Conservation (phyloP, 495 filamentous ascomycete genomes). For the Corynascus novoguineensis region DNA sequence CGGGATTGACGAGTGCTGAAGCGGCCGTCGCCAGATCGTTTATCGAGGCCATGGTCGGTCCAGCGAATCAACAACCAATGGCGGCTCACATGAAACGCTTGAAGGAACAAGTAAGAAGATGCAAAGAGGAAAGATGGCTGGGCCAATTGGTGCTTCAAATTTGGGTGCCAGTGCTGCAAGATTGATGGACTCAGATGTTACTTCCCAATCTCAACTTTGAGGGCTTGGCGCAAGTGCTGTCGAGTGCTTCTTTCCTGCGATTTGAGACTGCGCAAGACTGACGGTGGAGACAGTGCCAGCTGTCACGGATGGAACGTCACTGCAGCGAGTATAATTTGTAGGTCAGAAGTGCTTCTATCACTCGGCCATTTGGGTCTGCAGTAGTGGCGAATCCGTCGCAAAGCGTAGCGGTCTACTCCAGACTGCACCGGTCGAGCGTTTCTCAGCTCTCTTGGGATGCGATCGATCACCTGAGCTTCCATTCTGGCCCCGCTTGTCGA, state of each 20-base stretch:
- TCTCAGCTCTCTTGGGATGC: constrained; percentile 1
- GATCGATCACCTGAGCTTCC: neutral
- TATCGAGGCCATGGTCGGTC: constrained; percentile 35
- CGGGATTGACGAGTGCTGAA: constrained; percentile 26
- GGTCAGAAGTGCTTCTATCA: neutral
- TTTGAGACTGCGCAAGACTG: neutral
- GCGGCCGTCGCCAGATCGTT: constrained; percentile 42
- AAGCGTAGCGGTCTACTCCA: neutral
- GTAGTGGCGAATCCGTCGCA: neutral
- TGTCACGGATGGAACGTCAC: neutral
- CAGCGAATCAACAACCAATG: constrained; percentile 3
- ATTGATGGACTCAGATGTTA: neutral
- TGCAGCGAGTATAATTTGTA: too few relatives aligned
- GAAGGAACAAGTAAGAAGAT: neutral
- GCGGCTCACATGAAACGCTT: neutral
- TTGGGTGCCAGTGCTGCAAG: neutral
- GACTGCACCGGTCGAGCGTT: neutral
- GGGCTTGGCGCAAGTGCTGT: neutral
- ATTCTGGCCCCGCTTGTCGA: neutral
- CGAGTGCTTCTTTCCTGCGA: neutral
- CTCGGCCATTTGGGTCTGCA: too few relatives aligned
- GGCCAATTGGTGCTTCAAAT: constrained; percentile 7
- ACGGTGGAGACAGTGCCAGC: neutral
- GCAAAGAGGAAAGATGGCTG: constrained; percentile 4
- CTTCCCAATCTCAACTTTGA: neutral